phyloP scores from a whole-genome alignment of 2,329 filamentous ascomycete species.

The Fonsecaea erecta region DNA sequence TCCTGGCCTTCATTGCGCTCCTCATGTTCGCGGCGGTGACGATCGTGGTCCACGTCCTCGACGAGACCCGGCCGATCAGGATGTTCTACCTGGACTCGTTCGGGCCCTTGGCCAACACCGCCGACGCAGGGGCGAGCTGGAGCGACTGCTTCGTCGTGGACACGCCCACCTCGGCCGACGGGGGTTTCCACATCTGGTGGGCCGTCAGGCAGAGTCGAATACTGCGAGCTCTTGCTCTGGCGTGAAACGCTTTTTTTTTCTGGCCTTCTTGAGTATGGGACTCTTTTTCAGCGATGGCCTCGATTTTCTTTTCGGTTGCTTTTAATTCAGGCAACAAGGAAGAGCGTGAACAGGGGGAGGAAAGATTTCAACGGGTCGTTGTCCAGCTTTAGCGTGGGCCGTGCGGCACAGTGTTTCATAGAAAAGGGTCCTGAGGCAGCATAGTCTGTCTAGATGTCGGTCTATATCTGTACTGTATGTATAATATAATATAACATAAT shows the following conservation, averaged over 20 bases:
- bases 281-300: too few relatives aligned
- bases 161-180: constrained; percentile 16
- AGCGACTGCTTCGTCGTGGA: constrained; percentile 27
- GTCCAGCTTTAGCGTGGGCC: too few relatives aligned
- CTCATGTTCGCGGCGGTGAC: constrained; percentile 23
- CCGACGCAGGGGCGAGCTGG: constrained; percentile 13
- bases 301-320: too few relatives aligned
- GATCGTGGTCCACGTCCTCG: constrained; percentile 25
- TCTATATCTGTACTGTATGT: too few relatives aligned
- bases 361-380: too few relatives aligned
- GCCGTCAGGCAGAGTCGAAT: constrained; percentile 15
- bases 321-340: too few relatives aligned
- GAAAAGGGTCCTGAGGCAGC: too few relatives aligned
- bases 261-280: too few relatives aligned
- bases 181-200: constrained; percentile 21
- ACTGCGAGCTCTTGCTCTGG: constrained; percentile 18
- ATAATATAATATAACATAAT: too few relatives aligned
- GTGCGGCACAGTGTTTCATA: too few relatives aligned
- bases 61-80: constrained; percentile 18
- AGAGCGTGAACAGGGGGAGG: too few relatives aligned
- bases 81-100: constrained; percentile 25
- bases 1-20: constrained; percentile 21
- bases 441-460: too few relatives aligned
- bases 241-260: background rate
- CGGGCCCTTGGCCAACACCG: constrained; percentile 6